Percentiles rank a stretch among this genome's conserved stretches.
phyloP scores from a whole-genome alignment of 2,329 filamentous ascomycete genomes.

The Trichoderma atrobrunneum region DNA sequence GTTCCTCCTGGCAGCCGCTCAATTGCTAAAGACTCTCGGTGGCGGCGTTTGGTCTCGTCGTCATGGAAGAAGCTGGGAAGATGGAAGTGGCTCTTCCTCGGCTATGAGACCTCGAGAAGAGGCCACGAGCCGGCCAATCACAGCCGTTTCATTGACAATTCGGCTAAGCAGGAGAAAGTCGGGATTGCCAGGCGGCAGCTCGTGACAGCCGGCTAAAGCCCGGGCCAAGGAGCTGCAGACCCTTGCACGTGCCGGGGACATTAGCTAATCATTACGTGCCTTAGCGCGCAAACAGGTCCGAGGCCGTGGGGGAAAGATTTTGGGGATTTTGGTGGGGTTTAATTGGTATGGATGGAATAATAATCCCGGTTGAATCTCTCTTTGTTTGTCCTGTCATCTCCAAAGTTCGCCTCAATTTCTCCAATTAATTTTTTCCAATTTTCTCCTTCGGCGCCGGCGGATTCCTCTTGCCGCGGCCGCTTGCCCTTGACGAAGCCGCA shows the following conservation, averaged over 20 bases:
- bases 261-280: constrained; percentile 17
- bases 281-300: background rate
- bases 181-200: constrained; percentile 22
- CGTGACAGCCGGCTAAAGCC: background rate
- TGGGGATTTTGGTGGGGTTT: constrained; percentile 8
- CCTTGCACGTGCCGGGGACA: background rate
- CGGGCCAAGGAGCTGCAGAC: background rate
- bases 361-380: constrained; percentile 1
- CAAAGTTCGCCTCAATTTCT: background rate
- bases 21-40: constrained; percentile 27
- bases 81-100: constrained; percentile 32
- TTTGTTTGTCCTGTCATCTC: background rate
- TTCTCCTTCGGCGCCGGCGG: constrained; percentile 2
- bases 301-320: background rate
- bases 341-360: no score
- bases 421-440: background rate
- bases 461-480: background rate
- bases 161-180: constrained; percentile 31
- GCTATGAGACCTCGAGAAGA: constrained; percentile 28
- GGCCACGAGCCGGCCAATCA: constrained; percentile 27
- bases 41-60: constrained; percentile 25
- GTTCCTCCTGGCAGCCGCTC: constrained; percentile 7
- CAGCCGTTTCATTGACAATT: constrained; percentile 30
- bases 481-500: background rate
- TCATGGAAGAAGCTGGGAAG: constrained; percentile 25